phyloP scores from a whole-genome alignment of 2,329 filamentous ascomycete genomes.

The Colletotrichum sp. region DNA sequence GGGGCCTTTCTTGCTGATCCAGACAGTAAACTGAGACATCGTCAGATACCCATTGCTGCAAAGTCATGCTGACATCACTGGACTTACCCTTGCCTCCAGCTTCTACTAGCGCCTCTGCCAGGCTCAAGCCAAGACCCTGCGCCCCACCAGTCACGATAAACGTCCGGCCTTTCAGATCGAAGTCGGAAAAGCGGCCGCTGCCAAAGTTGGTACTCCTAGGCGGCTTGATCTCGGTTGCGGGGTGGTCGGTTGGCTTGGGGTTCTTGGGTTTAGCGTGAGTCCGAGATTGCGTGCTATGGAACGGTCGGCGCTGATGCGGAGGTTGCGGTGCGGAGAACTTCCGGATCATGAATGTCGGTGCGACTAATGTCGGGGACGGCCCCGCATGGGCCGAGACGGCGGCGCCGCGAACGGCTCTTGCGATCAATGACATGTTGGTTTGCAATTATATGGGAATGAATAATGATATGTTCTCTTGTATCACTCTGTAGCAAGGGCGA shows the following conservation, averaged over 20 bases:
- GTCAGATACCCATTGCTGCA: not conserved
- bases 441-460: not conserved
- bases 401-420: not conserved
- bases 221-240: conserved; percentile 25
- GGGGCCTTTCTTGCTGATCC: conserved; percentile 55
- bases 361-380: not conserved
- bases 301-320: not conserved
- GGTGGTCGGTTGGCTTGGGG: conserved; percentile 30
- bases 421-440: not conserved
- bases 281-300: not conserved
- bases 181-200: conserved; percentile 63
- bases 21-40: conserved; percentile 57
- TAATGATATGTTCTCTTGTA: not conserved
- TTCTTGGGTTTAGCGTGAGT: conserved; percentile 22
- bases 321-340: not conserved
- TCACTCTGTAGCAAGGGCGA: not conserved
- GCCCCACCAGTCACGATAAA: conserved; percentile 76
- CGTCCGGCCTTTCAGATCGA: conserved; percentile 70
- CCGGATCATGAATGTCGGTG: not conserved
- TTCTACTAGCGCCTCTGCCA: conserved; percentile 76
- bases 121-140: conserved; percentile 74
- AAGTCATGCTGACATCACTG: not conserved
- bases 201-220: conserved; percentile 30
- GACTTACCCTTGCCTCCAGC: conserved; percentile 69
- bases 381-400: not conserved